Percentiles rank a stretch among this genome's conserved stretches.
These are phyloP conservation scores for Ceratorhiza oryzae-sativae DNA, from an alignment of 1,284 basidiomycete species.

Conservation along the genomic window DNA sequence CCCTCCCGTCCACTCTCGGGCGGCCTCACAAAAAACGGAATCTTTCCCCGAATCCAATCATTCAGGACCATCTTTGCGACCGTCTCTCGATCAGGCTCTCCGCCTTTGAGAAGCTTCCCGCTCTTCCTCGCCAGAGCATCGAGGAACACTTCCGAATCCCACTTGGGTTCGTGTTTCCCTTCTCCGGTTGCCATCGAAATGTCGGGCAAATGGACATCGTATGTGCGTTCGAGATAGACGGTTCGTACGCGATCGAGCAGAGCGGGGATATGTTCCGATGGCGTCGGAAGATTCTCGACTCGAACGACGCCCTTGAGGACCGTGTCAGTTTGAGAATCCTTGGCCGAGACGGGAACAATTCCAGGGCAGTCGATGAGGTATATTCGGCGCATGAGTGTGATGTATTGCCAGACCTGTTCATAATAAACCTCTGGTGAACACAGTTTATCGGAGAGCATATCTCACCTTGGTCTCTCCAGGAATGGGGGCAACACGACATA, in stretches of 20 bases:
- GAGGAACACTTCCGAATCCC: constrained; percentile 82
- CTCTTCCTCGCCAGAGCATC: constrained; percentile 88
- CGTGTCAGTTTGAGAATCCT: constrained; percentile 89
- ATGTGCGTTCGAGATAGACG: constrained; percentile 91
- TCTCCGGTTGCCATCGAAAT: constrained; percentile 54
- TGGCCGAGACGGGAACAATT: constrained; percentile 89
- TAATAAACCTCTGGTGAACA: constrained; percentile 36
- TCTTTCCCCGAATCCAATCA: constrained; percentile 97
- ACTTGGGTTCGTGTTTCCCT: constrained; percentile 48
- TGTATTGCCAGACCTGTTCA: constrained; percentile 95
- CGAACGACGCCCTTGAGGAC: constrained; percentile 98
- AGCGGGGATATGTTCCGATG: constrained; percentile 91
- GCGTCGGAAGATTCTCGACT: constrained; percentile 93
- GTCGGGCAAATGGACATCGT: constrained; percentile 75
- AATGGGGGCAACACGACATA: constrained; percentile 95
- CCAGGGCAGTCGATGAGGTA: constrained; percentile 99
- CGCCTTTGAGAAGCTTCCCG: constrained; percentile 91
- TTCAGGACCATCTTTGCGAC: constrained; percentile 95
- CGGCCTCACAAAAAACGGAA: constrained; percentile 83
- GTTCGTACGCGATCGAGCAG: constrained; percentile 91
- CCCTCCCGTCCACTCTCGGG: constrained; percentile 47
- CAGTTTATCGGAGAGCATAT: background rate
- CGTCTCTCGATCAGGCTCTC: constrained; percentile 91
- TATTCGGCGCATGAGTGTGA: constrained; percentile 93
- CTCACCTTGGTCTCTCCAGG: constrained; percentile 96